phyloP scores from a whole-genome alignment of 129 eudicot genomes.

The Arctium lappa region DNA sequence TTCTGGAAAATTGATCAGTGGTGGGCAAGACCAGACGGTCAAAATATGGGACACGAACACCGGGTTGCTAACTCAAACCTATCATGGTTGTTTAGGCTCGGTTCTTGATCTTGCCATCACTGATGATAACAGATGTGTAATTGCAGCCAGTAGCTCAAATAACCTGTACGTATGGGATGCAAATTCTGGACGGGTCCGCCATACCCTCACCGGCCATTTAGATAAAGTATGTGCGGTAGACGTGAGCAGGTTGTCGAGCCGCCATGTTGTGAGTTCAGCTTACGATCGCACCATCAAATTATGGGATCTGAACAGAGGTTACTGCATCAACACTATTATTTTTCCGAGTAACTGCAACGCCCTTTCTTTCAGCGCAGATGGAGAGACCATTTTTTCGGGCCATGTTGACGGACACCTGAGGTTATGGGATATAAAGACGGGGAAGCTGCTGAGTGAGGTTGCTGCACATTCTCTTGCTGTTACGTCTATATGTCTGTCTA shows the following conservation, averaged over 20 bases:
- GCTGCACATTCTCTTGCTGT: constrained; percentile 72
- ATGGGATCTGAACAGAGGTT: constrained; percentile 80
- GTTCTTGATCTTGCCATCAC: constrained; percentile 72
- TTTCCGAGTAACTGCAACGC: constrained; percentile 78
- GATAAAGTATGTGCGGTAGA: constrained; percentile 86
- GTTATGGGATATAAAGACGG: constrained; percentile 69
- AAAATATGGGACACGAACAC: constrained; percentile 76
- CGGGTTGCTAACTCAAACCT: constrained; percentile 45
- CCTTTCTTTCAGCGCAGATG: constrained; percentile 59
- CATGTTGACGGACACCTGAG: constrained; percentile 78
- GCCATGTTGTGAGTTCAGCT: constrained; percentile 67
- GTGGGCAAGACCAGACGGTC: constrained; percentile 67
- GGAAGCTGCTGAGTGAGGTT: constrained; percentile 68
- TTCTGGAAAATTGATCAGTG: constrained; percentile 56
- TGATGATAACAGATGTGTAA: constrained; percentile 48
- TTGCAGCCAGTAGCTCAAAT: constrained; percentile 75
- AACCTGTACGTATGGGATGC: constrained; percentile 66
- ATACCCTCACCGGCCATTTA: constrained; percentile 70
- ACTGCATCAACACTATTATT: constrained; percentile 59
- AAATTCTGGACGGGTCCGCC: constrained; percentile 57
- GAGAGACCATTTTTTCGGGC: constrained; percentile 67
- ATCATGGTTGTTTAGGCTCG: constrained; percentile 67
- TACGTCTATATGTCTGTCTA: constrained; percentile 59
- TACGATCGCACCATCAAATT: constrained; percentile 74
- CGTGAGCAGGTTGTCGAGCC: constrained; percentile 55